A percentile compares a stretch with the other conserved stretches of the same genome.
These are phyloP conservation scores for Allomyces arbusculus DNA, from an alignment of 192 early-diverging fungal genomes.

Conservation along the genomic window DNA sequence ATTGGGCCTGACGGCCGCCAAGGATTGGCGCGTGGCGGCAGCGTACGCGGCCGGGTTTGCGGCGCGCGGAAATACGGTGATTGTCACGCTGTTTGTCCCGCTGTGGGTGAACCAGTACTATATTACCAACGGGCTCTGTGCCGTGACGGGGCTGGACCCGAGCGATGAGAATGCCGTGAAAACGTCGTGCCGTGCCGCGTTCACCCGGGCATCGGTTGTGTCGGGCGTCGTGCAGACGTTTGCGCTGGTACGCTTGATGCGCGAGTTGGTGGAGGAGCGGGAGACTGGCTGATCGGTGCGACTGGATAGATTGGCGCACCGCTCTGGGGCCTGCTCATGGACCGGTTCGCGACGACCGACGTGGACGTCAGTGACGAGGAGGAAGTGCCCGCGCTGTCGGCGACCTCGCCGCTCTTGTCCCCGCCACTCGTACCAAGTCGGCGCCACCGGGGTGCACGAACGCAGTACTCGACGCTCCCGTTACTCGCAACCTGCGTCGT, in stretches of 20 bases:
- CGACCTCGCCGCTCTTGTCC: too few species aligned
- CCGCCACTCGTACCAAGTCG: too few species aligned
- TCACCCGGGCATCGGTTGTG: slow-evolving; percentile 14
- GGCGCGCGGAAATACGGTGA: slow-evolving; percentile 49
- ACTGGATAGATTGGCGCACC: slow-evolving; percentile 21
- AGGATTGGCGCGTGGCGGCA: slow-evolving; percentile 31
- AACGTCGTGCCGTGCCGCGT: neutral
- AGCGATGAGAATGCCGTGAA: slow-evolving; percentile 9
- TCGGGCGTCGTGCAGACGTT: slow-evolving; percentile 20
- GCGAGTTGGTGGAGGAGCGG: slow-evolving; percentile 16
- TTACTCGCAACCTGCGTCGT: slow-evolving; percentile 6
- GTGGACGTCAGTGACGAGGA: neutral
- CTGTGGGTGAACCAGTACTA: slow-evolving; percentile 42
- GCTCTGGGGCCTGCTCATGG: neutral
- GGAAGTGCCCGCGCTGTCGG: neutral
- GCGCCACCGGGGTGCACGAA: neutral
- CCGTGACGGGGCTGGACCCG: slow-evolving; percentile 5
- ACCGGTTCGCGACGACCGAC: slow-evolving; percentile 1
- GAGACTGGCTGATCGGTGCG: slow-evolving; percentile 44
- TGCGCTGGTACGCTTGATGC: slow-evolving; percentile 13
- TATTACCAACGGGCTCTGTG: slow-evolving; percentile 29
- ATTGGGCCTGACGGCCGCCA: slow-evolving; percentile 30
- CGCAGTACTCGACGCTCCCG: neutral
- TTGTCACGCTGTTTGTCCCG: slow-evolving; percentile 43
- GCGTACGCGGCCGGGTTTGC: slow-evolving; percentile 45